phyloP scores from a whole-genome alignment of 139 green algal genomes.

The Asterochloris sp. region DNA sequence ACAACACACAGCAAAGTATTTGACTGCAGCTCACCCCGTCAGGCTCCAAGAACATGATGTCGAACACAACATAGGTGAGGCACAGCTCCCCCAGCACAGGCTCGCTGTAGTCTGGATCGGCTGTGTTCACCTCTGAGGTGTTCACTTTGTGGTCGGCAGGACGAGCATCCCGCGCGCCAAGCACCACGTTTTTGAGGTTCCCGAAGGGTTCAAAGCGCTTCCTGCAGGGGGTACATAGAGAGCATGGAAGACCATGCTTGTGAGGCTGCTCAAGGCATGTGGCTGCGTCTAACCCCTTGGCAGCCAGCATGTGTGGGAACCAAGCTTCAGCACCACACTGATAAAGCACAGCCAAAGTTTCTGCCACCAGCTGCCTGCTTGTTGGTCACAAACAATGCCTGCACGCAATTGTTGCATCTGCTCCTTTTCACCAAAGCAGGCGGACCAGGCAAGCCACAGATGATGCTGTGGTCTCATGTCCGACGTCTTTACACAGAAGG shows the following conservation, averaged over 20 bases:
- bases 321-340: no score
- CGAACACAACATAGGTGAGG: conserved; percentile 77
- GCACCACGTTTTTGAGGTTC: conserved; percentile 34
- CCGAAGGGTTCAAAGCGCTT: conserved; percentile 64
- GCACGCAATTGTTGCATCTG: no score
- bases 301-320: no score
- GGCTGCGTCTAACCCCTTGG: no score
- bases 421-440: no score
- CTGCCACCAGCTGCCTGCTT: no score
- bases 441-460: no score
- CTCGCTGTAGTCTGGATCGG: conserved; percentile 20
- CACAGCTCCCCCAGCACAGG: conserved; percentile 39
- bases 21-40: background rate
- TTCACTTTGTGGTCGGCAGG: conserved; percentile 3
- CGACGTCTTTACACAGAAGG: no score
- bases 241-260: background rate
- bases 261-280: background rate
- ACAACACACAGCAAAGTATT: background rate
- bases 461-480: no score
- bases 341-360: no score
- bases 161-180: conserved; percentile 25
- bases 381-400: no score
- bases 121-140: background rate
- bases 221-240: conserved; percentile 15
- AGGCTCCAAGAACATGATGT: conserved; percentile 68